Evolutionary conservation across 257 asterid genomes (phyloP).

Genomic region (Plantago major): DNA sequence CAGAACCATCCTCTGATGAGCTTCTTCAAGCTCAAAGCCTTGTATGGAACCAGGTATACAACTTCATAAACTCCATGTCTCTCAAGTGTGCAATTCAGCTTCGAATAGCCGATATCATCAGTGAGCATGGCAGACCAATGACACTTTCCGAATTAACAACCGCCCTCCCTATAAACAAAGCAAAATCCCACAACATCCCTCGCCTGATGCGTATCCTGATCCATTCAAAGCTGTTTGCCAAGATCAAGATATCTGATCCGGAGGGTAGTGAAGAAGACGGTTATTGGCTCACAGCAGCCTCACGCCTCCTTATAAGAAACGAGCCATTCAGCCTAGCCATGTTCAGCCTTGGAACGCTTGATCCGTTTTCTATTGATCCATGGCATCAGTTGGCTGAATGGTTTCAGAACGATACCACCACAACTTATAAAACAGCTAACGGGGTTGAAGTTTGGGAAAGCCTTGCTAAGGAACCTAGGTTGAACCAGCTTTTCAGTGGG

Average conservation of each 20-base stretch:
- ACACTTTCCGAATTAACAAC: not conserved
- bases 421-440: not conserved
- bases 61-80: conserved; percentile 5
- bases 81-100: conserved; percentile 1
- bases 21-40: conserved; percentile 2
- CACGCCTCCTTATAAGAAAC: not conserved
- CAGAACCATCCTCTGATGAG: not conserved
- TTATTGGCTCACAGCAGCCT: not conserved
- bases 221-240: not conserved
- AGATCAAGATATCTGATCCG: not conserved
- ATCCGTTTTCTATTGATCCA: not conserved
- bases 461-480: not conserved
- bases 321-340: not conserved
- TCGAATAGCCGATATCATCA: not conserved
- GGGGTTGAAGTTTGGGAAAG: not conserved
- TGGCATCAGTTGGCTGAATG: conserved; percentile 1
- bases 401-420: not conserved
- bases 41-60: not conserved
- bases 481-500: not conserved
- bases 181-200: not conserved
- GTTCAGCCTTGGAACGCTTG: not conserved
- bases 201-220: not conserved
- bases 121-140: not conserved
- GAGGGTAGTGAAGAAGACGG: not conserved
- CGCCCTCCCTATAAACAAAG: not conserved